Conservation (phyloP, 306 rosid genomes). For the Erythrophleum fordii region DNA sequence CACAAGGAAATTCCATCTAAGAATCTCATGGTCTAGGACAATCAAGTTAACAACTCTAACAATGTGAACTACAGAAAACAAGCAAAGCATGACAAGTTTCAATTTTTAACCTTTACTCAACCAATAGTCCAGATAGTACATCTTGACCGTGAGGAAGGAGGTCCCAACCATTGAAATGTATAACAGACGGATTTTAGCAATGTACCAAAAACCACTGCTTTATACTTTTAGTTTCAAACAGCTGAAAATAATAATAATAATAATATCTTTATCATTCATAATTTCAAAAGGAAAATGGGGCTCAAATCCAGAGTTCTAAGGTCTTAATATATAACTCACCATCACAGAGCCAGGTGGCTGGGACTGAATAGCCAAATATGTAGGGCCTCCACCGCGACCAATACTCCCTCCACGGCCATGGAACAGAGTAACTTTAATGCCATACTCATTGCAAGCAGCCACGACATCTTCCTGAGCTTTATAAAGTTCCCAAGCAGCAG, state of each 20-base stretch:
- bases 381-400: slow-evolving; percentile 99
- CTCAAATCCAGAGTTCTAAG: slow-evolving; percentile 8
- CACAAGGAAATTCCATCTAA: slow-evolving; percentile 20
- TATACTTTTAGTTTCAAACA: background rate
- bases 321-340: slow-evolving; percentile 59
- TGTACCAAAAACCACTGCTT: background rate
- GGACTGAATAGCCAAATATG: slow-evolving; percentile 95
- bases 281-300: slow-evolving; percentile 28
- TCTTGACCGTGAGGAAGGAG: background rate
- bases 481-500: slow-evolving; percentile 98
- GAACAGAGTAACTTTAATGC: slow-evolving; percentile 84
- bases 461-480: slow-evolving; percentile 98
- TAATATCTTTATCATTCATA: background rate
- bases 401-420: slow-evolving; percentile 98
- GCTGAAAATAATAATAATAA: background rate
- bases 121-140: background rate
- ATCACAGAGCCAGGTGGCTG: slow-evolving; percentile 97
- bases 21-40: slow-evolving; percentile 25
- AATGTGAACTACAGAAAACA: slow-evolving; percentile 2
- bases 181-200: background rate
- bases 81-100: slow-evolving; percentile 3
- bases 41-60: background rate
- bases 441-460: slow-evolving; percentile 87
- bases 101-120: background rate
- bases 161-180: background rate